Evolutionary conservation across 495 filamentous ascomycete genomes (phyloP).

Genomic region (Neurospora tetraspora): DNA sequence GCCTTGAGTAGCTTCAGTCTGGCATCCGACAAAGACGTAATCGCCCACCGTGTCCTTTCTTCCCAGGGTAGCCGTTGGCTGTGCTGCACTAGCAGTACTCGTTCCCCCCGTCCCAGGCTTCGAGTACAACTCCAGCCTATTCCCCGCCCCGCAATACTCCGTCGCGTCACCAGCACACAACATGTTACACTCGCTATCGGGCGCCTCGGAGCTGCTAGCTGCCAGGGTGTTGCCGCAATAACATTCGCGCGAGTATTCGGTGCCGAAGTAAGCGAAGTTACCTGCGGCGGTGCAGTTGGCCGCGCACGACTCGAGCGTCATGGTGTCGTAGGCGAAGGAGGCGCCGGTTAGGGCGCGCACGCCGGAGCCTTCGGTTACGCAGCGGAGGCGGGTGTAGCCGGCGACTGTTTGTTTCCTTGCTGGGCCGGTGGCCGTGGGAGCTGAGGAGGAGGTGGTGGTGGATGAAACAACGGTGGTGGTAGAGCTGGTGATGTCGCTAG

Average conservation of each 20-base stretch:
- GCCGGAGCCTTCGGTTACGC: constrained; percentile 37
- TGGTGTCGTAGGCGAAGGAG: constrained; percentile 33
- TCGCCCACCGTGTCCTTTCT: constrained; percentile 24
- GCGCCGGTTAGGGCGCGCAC: constrained; percentile 28
- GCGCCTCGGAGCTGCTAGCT: constrained; percentile 27
- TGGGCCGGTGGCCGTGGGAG: constrained; percentile 13
- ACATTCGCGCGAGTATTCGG: constrained; percentile 42
- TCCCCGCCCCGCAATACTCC: constrained; percentile 36
- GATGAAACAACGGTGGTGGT: not conserved
- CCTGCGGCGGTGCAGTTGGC: constrained; percentile 28
- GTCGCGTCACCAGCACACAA: constrained; percentile 35
- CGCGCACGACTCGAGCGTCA: constrained; percentile 42
- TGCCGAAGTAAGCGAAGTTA: constrained; percentile 33
- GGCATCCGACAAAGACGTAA: constrained; percentile 35
- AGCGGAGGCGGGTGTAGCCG: constrained; percentile 32
- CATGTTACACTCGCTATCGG: constrained; percentile 38
- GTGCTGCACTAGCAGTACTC: constrained; percentile 16
- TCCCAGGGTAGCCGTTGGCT: constrained; percentile 25
- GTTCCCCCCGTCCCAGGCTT: constrained; percentile 26
- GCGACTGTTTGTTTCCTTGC: constrained; percentile 26
- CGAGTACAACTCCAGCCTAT: constrained; percentile 36
- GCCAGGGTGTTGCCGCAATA: constrained; percentile 41
- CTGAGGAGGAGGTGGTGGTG: constrained; percentile 13
- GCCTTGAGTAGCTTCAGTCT: constrained; percentile 27
- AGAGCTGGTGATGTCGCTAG: constrained; percentile 2